Percentiles rank a stretch among this genome's conserved stretches.
phyloP scores from a whole-genome alignment of 495 filamentous ascomycete genomes.

The Penicilliopsis zonata region DNA sequence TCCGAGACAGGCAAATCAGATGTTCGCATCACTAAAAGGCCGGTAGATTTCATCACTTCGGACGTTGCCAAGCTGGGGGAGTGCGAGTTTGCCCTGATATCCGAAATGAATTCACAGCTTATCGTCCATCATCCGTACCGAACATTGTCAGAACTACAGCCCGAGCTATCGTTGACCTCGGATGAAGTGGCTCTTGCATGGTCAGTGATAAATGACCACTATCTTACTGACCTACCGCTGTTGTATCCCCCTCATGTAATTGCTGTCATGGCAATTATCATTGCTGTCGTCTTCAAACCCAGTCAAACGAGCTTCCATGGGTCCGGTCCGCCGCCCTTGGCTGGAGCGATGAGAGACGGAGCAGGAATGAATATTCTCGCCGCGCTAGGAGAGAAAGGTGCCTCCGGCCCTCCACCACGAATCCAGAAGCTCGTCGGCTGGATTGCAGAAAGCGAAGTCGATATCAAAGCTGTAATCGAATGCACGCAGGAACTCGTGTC shows the following conservation, averaged over 20 bases:
- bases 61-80: slow-evolving; percentile 88
- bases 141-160: slow-evolving; percentile 61
- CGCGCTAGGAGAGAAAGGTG: slow-evolving; percentile 22
- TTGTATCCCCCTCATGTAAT: slow-evolving; percentile 83
- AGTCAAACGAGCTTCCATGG: slow-evolving; percentile 32
- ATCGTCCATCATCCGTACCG: slow-evolving; percentile 98
- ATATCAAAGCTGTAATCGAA: slow-evolving; percentile 85
- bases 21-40: slow-evolving; percentile 6
- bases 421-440: slow-evolving; percentile 69
- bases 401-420: slow-evolving; percentile 31
- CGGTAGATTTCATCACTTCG: slow-evolving; percentile 57
- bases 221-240: slow-evolving; percentile 85
- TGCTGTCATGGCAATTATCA: slow-evolving; percentile 78
- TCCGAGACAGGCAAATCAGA: too few species aligned
- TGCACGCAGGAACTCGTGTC: slow-evolving; percentile 93
- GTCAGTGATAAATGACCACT: slow-evolving; percentile 91
- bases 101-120: slow-evolving; percentile 86
- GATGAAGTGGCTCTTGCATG: slow-evolving; percentile 74
- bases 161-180: slow-evolving; percentile 52
- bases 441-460: slow-evolving; percentile 86
- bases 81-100: slow-evolving; percentile 92
- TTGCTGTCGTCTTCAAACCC: slow-evolving; percentile 68
- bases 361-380: slow-evolving; percentile 28
- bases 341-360: slow-evolving; percentile 27
- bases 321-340: slow-evolving; percentile 25